Base-by-base conservation (phyloP, 768 basidiomycete species). In the Pluteus cervinus region DNA sequence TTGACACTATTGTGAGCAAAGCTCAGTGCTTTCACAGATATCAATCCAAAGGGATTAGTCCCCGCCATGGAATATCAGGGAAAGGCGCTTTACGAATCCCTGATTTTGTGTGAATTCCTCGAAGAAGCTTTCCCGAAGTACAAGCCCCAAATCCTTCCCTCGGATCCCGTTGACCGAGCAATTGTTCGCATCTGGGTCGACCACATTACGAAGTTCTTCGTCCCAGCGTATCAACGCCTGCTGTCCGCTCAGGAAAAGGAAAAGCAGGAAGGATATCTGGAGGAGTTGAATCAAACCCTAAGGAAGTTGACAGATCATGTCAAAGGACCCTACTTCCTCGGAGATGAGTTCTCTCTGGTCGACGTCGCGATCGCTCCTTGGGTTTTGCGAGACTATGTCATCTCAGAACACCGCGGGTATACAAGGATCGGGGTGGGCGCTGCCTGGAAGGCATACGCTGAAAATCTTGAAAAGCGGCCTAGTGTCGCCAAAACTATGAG, bases 11-110 rank as follows among this genome's bases (percentile, higher is more conserved):
- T 17, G 28, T 35, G 22, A 29, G 18, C 15, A 20, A 12, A n/a
- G 5, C 3, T n/a, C 10, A 8, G 4, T 39, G 26, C 24, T 32
- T 21, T 50, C 22, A 32, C 50, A 63, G 65, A 63, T 23, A 69
- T 85, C 47, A 82, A 81, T 42, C 81, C 83, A 0, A 79, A 76
- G 48, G 82, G 83, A 4, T 69, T 84, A 29, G 81, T 86, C 8
- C 81, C 82, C 0, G 67, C 65, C 1, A 5, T 39, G 12, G 38
- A 39, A 17, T 39, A 7, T 21, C 31, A 39, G 17, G 38, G 38
- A 16, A 39, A 33, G 26, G 38, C 38, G 12, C 16, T 39, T 14
- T 39, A 39, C 21, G 38, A 39, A 18, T 39, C 38, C 12, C 29
- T 39, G 6, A 23, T 39, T n/a, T 20, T 39, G 12, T 35, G 29